Conservation (phyloP, 768 basidiomycete genomes). For the Tremella fuciformis region DNA sequence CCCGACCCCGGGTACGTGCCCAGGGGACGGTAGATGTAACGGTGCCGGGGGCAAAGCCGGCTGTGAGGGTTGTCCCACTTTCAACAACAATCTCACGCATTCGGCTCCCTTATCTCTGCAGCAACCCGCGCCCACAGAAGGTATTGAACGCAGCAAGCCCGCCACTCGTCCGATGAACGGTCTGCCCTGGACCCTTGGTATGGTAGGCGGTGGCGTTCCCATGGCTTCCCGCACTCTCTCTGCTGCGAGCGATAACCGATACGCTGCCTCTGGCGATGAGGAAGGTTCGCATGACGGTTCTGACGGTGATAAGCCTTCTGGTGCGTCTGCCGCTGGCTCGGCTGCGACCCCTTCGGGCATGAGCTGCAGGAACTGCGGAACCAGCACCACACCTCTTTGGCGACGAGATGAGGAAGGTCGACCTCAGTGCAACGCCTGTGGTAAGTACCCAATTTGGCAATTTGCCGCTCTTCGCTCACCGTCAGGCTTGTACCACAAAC, state of each 20-base stretch:
- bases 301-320: constrained; percentile 41
- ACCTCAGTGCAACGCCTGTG: constrained; percentile 57
- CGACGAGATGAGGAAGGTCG: constrained; percentile 55
- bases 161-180: constrained; percentile 6
- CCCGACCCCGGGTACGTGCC: constrained; percentile 66
- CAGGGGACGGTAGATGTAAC: constrained; percentile 96
- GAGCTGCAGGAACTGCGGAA: constrained; percentile 52
- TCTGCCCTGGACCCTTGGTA: neutral
- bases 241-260: constrained; percentile 15
- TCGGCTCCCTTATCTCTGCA: constrained; percentile 43
- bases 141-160: constrained; percentile 36
- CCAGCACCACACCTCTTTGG: constrained; percentile 56
- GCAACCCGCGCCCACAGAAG: constrained; percentile 55
- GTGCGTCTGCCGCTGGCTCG: constrained; percentile 28
- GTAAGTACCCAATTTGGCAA: constrained; percentile 41
- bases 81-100: constrained; percentile 70
- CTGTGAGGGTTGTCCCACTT: constrained; percentile 94
- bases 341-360: constrained; percentile 48
- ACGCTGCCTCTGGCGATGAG: constrained; percentile 1
- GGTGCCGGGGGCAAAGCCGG: constrained; percentile 91
- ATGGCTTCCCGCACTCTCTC: constrained; percentile 22
- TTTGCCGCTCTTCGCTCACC: constrained; percentile 4
- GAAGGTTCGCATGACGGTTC: constrained; percentile 13
- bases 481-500: constrained; percentile 92
- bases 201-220: constrained; percentile 14